phyloP scores from a whole-genome alignment of 2,329 filamentous ascomycete genomes.

The Diplodia scrobiculata region DNA sequence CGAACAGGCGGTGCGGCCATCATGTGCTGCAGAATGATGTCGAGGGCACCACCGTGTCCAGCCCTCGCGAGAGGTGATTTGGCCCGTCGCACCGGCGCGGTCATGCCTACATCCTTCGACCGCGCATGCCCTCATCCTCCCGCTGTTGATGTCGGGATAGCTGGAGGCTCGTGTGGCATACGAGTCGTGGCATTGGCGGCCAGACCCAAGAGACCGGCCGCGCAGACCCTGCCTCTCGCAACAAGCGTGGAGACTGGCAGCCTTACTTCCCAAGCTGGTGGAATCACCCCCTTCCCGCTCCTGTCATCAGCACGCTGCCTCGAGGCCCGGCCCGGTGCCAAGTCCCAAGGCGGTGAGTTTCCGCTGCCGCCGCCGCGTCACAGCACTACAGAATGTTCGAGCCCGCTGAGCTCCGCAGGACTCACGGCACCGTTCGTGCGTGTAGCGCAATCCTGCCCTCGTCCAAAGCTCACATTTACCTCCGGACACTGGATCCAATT shows the following conservation, averaged over 20 bases:
- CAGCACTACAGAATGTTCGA: too few species aligned
- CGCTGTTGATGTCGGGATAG: background rate
- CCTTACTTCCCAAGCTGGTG: background rate
- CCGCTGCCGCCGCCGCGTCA: background rate
- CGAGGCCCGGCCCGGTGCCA: constrained; percentile 22
- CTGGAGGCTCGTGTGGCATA: background rate
- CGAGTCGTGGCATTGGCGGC: background rate
- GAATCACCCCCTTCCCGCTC: constrained; percentile 6
- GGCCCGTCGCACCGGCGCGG: constrained; percentile 1
- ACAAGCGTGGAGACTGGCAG: background rate
- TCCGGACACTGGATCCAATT: too few species aligned
- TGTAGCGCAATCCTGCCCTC: too few species aligned
- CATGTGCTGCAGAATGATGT: constrained; percentile 6
- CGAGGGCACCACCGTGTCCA: background rate
- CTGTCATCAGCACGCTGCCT: background rate
- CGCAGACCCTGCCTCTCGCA: constrained; percentile 11
- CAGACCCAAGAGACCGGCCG: constrained; percentile 4
- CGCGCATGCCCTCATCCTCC: background rate
- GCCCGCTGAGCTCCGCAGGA: too few species aligned
- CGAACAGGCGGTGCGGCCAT: constrained; percentile 3
- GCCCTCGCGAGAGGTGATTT: constrained; percentile 3
- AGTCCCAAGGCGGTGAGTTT: constrained; percentile 7
- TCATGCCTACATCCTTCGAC: background rate
- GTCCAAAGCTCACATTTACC: too few species aligned
- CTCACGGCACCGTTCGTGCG: too few species aligned